A percentile compares a stretch with the other conserved stretches of the same genome.
These are phyloP conservation scores for Calonectria pteridis DNA, from an alignment of 2,329 filamentous ascomycete genomes.

Conservation along the genomic window DNA sequence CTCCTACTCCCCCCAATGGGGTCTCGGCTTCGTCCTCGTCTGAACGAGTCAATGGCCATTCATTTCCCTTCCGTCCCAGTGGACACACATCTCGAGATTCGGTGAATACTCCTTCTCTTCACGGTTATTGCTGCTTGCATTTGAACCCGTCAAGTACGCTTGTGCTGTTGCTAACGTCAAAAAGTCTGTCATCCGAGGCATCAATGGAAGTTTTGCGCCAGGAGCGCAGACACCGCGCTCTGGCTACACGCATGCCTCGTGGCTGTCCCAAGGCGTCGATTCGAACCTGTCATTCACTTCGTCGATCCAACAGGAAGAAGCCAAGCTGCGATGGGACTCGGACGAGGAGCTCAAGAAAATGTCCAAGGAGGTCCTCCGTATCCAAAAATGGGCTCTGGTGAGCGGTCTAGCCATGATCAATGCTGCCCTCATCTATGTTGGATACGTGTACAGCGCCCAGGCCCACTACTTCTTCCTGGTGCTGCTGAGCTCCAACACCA, in stretches of 20 bases:
- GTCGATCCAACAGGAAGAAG: conserved; percentile 53
- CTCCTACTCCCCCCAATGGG: conserved; percentile 20
- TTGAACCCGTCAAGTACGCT: neutral
- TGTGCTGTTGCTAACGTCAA: conserved; percentile 7
- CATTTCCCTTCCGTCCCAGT: conserved; percentile 30
- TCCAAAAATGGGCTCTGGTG: conserved; percentile 57
- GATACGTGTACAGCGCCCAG: conserved; percentile 52
- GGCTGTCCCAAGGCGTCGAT: conserved; percentile 49
- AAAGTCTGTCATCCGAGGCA: conserved; percentile 50
- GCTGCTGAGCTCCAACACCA: conserved; percentile 60
- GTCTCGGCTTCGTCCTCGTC: conserved; percentile 25
- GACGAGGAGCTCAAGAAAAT: conserved; percentile 55
- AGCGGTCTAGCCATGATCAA: conserved; percentile 51
- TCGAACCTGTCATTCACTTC: conserved; percentile 53
- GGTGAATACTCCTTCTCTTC: conserved; percentile 35
- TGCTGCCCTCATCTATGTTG: conserved; percentile 52
- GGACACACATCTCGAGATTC: conserved; percentile 45
- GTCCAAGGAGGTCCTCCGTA: conserved; percentile 51
- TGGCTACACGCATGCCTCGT: conserved; percentile 46
- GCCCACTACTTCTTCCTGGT: conserved; percentile 59
- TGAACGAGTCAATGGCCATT: conserved; percentile 26
- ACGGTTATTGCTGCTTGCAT: neutral
- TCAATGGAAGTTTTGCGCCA: conserved; percentile 48
- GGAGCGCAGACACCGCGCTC: conserved; percentile 50
- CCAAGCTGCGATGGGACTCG: conserved; percentile 55